Evolutionary conservation across 2,329 filamentous ascomycete species (phyloP), one percentile per base, ranked within the genome.

Genomic region (Daldinia sp.): DNA sequence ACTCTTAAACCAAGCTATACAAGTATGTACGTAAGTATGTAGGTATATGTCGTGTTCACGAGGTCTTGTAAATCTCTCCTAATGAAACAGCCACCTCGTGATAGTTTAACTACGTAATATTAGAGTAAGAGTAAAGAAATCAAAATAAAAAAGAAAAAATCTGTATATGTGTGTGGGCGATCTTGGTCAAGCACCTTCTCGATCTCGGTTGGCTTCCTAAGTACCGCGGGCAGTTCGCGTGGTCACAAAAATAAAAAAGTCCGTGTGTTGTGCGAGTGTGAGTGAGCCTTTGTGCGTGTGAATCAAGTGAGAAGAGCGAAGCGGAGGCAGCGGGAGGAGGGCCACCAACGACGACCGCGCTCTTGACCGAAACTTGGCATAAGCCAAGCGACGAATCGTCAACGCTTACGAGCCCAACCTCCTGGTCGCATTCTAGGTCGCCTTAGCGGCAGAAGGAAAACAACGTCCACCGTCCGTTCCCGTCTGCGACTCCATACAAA

Each of bases 401-500:
- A 50, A 70, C 59, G 60, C 67, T 68, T 62, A 67, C 51, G 59
- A 68, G 64, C 69, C 69, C 69, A 72, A 70, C 69, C 69, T 72
- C 67, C 55, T 23, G 69, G 69, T 62, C 69, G 69, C 69, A 72
- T 67, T 54, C 50, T 15, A 70, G 69, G 69, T 64, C 69, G 67
- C 69, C 30, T 70, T 68, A 68, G 67, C 55, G 69, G 46, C 46
- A 51, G 46, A 51, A 10, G 23, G 63, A 65, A 62, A 63, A 71
- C 67, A 55, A 67, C 58, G 59, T 63, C 63, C 59, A 65, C 64
- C 69, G 67, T 71, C 63, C 48, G 50, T 57, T 51, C 63, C 66
- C 66, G 67, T 63, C 61, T 41, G 39, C 46, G 55, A 61, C 44
- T 67, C 66, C 64, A 69, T 46, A 51, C 46, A 6, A 51, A 51